Evolutionary conservation across 2,329 filamentous ascomycete species (phyloP).

Genomic region (Fusarium protoensiforme): DNA sequence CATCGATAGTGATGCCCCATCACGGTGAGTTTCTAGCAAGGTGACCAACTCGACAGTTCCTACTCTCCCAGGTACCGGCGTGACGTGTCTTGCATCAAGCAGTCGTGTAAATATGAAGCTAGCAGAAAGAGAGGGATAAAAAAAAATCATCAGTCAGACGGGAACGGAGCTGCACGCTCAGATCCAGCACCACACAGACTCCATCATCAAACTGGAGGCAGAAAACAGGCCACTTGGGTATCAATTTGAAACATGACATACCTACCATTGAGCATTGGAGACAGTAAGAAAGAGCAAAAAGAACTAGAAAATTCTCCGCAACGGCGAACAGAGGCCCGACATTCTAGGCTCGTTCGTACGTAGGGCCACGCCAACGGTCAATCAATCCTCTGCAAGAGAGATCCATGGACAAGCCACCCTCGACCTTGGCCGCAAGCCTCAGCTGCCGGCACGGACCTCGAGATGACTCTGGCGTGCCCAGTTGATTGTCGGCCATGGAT

Average conservation of each 20-base stretch:
- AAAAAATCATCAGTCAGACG: neutral
- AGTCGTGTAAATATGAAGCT: neutral
- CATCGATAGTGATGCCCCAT: neutral
- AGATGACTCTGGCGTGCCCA: neutral
- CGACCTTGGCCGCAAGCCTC: constrained; percentile 12
- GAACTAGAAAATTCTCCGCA: neutral
- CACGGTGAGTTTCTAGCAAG: neutral
- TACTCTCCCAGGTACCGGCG: neutral
- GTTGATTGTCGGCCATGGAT: neutral
- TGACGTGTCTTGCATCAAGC: constrained; percentile 17
- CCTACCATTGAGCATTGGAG: neutral
- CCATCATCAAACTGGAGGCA: constrained; percentile 13
- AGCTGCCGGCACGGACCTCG: constrained; percentile 19
- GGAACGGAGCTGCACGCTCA: neutral
- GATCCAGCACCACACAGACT: constrained; percentile 7
- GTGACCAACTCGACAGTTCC: neutral
- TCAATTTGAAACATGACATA: constrained; percentile 27
- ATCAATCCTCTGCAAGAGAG: neutral
- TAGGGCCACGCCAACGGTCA: neutral
- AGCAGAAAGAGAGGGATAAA: neutral
- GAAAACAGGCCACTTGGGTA: constrained; percentile 27
- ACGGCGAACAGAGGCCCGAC: neutral
- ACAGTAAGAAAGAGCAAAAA: neutral
- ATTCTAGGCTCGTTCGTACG: neutral
- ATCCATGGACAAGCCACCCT: constrained; percentile 4